phyloP scores from a whole-genome alignment of 352 stramenopile genomes.

The Phytopythium vexans region DNA sequence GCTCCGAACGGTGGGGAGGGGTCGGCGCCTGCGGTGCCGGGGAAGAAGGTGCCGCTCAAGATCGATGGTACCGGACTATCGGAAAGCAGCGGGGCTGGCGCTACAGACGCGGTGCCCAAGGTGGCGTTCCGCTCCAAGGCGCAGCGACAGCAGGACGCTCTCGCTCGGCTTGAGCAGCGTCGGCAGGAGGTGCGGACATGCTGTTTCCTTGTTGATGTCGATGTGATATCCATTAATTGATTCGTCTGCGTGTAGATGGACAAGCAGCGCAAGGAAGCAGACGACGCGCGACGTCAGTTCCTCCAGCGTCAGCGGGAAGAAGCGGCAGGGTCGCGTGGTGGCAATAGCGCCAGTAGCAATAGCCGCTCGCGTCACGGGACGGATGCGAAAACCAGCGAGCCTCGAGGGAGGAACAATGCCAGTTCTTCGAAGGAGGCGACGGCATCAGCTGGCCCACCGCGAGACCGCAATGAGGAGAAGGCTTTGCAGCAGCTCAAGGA shows the following conservation, averaged over 20 bases:
- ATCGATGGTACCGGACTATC: conserved; percentile 10
- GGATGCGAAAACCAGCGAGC: conserved; percentile 9
- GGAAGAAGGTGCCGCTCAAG: conserved; percentile 32
- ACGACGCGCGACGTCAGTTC: conserved; percentile 61
- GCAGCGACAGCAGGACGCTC: conserved; percentile 72
- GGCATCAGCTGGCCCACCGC: conserved; percentile 9
- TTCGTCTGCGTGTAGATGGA: conserved; percentile 31
- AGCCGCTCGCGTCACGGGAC: conserved; percentile 14
- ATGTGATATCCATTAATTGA: neutral
- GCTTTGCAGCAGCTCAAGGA: conserved; percentile 83
- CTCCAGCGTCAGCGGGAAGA: conserved; percentile 51
- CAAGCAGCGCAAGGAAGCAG: conserved; percentile 44
- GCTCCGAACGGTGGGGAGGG: conserved; percentile 1
- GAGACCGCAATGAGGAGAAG: conserved; percentile 58
- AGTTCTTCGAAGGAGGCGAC: conserved; percentile 10
- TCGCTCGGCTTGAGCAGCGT: conserved; percentile 72
- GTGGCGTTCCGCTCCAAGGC: conserved; percentile 78
- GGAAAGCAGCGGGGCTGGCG: neutral
- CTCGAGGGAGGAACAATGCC: conserved; percentile 3
- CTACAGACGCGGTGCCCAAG: conserved; percentile 16
- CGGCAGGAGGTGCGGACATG: conserved; percentile 34
- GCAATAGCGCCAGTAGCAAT: conserved; percentile 8
- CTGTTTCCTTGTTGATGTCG: neutral
- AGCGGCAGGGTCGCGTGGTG: conserved; percentile 4
- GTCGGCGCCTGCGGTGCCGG: conserved; percentile 19